These are phyloP conservation scores for Pulveroboletus ravenelii DNA, from an alignment of 768 basidiomycete genomes.

Conservation along the genomic window DNA sequence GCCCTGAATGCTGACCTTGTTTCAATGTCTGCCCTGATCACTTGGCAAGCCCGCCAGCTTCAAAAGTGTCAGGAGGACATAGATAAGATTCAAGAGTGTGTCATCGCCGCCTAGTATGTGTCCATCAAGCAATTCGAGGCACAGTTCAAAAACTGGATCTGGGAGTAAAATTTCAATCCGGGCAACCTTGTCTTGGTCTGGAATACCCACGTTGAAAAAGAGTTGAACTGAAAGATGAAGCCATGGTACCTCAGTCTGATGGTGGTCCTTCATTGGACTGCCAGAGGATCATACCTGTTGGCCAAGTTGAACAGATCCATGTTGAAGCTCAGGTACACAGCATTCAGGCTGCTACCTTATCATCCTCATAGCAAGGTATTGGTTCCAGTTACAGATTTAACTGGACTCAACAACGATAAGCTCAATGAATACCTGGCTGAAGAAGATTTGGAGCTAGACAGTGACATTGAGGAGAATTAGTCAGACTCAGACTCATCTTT, in stretches of 20 bases:
- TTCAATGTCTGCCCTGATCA: neutral
- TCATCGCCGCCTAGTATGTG: accelerated
- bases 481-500: too few species aligned
- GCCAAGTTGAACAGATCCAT: too few species aligned
- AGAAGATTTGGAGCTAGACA: too few species aligned
- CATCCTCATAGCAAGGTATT: too few species aligned
- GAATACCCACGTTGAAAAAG: too few species aligned
- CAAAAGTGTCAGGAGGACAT: neutral
- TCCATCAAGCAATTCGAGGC: neutral
- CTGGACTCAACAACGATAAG: too few species aligned
- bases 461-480: too few species aligned
- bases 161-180: accelerated
- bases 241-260: neutral
- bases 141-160: neutral
- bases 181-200: neutral
- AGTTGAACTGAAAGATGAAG: neutral
- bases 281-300: too few species aligned
- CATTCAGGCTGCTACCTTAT: neutral
- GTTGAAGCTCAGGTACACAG: neutral
- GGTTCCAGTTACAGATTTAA: too few species aligned
- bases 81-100: accelerated
- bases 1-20: neutral
- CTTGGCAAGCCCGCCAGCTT: neutral
- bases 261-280: neutral
- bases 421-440: too few species aligned